Evolutionary conservation across 352 stramenopile species (phyloP), one percentile per base, ranked within the genome.

Genomic region (Phytopythium boreale): DNA sequence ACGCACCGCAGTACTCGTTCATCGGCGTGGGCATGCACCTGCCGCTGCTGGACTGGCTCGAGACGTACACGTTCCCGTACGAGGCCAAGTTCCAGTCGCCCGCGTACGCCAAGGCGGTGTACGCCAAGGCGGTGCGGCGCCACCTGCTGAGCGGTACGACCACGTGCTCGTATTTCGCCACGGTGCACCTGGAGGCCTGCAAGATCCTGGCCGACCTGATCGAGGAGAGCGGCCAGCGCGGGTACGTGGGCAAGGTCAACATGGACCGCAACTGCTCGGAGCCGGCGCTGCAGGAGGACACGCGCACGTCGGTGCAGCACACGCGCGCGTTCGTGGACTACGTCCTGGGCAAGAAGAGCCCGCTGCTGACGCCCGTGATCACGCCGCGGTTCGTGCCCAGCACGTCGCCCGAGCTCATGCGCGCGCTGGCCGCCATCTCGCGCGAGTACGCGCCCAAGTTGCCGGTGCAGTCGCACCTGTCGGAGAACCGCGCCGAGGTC

Each of bases 81-180:
- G 96, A 98, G 68, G 61, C 74, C 29, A 93, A 95, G 52, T 95
- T 95, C 60, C 66, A 78, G 29, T 69, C 79, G 63, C 36, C 79
- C 0, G 68, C 68, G 34, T 92, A 90, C 69, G 93, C 94, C 11
- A 59, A 66, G 50, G 58, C 80, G 19, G 84, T 98, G 17, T 98
- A 98, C 79, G 69, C 87, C 19, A 93, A 93, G 61, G 79, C 92
- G 22, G 92, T 98, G 37, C 71, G 78, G 64, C 79, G 85, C 29
- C 92, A 97, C 57, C 66, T 98, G 19, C 69, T 74, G 39, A 89
- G 84, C 61, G 96, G 96, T 68, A 98, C 96, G 26, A 98, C 96
- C 11, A 98, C 93, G 26, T 97, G 87, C 56, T 96, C 91, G 39
- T 98, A 98, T 78, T 98, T 98, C 71, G 94, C 80, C 10, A 98